phyloP scores from a whole-genome alignment of 2,329 filamentous ascomycete genomes.

The Xylaria digitata region DNA sequence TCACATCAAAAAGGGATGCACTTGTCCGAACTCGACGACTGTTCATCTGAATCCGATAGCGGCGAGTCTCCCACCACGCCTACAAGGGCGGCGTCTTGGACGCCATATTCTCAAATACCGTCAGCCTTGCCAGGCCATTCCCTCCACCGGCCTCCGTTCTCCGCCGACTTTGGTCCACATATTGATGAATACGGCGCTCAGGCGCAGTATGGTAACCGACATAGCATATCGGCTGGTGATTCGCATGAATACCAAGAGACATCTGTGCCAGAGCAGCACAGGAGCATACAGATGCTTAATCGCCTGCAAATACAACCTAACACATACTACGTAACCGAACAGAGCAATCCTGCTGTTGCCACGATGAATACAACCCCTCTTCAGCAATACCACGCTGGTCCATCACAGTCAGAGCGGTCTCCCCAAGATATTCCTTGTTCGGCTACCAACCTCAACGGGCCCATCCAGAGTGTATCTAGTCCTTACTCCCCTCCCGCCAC shows the following conservation, averaged over 20 bases:
- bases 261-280: constrained; percentile 58
- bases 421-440: constrained; percentile 64
- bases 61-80: constrained; percentile 71
- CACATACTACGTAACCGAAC: constrained; percentile 69
- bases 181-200: constrained; percentile 59
- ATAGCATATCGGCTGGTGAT: constrained; percentile 59
- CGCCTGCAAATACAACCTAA: constrained; percentile 60
- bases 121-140: constrained; percentile 53
- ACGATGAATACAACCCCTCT: constrained; percentile 68
- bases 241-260: constrained; percentile 59
- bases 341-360: constrained; percentile 70
- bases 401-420: constrained; percentile 60
- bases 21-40: constrained; percentile 66
- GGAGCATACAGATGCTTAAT: constrained; percentile 61
- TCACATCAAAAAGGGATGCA: constrained; percentile 70
- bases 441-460: constrained; percentile 59
- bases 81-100: constrained; percentile 64
- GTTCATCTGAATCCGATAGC: constrained; percentile 66
- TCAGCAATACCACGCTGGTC: constrained; percentile 64
- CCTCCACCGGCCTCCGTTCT: constrained; percentile 64
- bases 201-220: constrained; percentile 59
- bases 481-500: constrained; percentile 66
- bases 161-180: constrained; percentile 64
- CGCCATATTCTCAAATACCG: constrained; percentile 56
- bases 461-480: constrained; percentile 69